A percentile compares a stretch with the other conserved stretches of the same genome.
Evolutionary conservation across 768 basidiomycete genomes (phyloP).

Genomic region (Sarcodon aspratus): DNA sequence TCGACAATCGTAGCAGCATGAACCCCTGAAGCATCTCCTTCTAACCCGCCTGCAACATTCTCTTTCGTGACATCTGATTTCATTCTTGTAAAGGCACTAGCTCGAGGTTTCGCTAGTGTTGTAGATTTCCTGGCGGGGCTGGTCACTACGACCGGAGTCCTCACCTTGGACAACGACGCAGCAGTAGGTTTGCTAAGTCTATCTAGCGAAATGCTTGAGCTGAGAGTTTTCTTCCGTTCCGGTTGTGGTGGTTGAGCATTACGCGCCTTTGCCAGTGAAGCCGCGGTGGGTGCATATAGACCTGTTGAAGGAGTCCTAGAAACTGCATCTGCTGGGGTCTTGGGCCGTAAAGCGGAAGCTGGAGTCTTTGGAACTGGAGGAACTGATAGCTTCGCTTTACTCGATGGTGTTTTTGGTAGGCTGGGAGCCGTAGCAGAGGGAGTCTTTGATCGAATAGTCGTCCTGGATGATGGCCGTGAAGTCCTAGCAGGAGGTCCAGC

Average conservation of each 20-base stretch:
- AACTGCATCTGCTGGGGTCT: conserved; percentile 11
- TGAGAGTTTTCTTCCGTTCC: conserved; percentile 41
- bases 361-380: no score
- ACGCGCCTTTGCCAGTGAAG: conserved; percentile 64
- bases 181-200: conserved; percentile 78
- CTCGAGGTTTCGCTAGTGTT: conserved; percentile 7
- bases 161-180: conserved; percentile 56
- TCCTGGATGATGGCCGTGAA: no score
- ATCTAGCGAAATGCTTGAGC: conserved; percentile 39
- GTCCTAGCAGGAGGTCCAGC: no score
- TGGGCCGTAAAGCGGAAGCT: conserved; percentile 24
- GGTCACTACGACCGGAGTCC: conserved; percentile 17
- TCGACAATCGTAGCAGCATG: conserved; percentile 12
- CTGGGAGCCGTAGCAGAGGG: conserved; percentile 10
- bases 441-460: conserved; percentile 23
- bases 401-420: no score
- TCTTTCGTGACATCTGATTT: conserved; percentile 19
- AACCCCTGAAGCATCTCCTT: conserved; percentile 14
- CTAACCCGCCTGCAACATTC: conserved; percentile 14
- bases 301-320: conserved; percentile 43
- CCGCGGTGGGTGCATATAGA: conserved; percentile 74
- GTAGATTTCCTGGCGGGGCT: conserved; percentile 5
- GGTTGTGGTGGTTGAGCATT: conserved; percentile 38
- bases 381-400: no score
- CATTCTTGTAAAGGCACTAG: conserved; percentile 10